Evolutionary conservation across 2,329 filamentous ascomycete species (phyloP), one percentile per base, ranked within the genome.

Genomic region (Alternaria ethzedia): DNA sequence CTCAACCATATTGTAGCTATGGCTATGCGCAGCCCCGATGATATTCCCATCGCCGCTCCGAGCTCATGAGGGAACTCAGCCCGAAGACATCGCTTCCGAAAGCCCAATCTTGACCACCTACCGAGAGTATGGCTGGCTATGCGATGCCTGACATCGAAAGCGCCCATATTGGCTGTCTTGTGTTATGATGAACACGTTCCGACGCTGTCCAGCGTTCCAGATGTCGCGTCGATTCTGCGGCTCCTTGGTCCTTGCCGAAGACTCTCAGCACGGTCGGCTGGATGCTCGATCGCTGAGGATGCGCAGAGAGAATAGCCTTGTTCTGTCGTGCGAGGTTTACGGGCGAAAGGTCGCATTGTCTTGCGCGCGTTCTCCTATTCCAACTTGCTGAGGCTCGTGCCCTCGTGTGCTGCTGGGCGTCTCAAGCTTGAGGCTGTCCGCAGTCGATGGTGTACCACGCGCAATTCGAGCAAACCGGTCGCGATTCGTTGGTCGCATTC

Each of bases 141-240:
- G 25, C 15, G 4, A 28, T 50, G 23, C 20, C 28, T 11, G 11
- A 0, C 20, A 1, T 30, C 13, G 10, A 50, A 50, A 2, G 4
- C 0, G 11, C 6, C 17, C 7, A 3, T 17, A 3, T 17, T 0
- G 17, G 7, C 12, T 9, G 12, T 2, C 15, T 3, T 7, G n/a
- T 50, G 1, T 20, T 25, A 50, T 10, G n/a, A 20, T 17, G 10
- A 20, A 32, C 10, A 28, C n/a, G 25, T 15, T 30, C 7, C 28
- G 47, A 20, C 3, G 25, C n/a, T 36, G 8, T 20, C 15, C 17
- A 6, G 6, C 20, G 20, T 8, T 13, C 17, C 49, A 51, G 15
- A 12, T 23, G 49, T 30, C 17, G 20, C 32, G 13, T 21, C 28
- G 17, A n/a, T 23, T n/a, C 2, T 20, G 17, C 13, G 28, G 13